A percentile compares a stretch with the other conserved stretches of the same genome.
These are phyloP conservation scores for Salix brachista DNA, from an alignment of 345 rosid genomes.

Conservation along the genomic window DNA sequence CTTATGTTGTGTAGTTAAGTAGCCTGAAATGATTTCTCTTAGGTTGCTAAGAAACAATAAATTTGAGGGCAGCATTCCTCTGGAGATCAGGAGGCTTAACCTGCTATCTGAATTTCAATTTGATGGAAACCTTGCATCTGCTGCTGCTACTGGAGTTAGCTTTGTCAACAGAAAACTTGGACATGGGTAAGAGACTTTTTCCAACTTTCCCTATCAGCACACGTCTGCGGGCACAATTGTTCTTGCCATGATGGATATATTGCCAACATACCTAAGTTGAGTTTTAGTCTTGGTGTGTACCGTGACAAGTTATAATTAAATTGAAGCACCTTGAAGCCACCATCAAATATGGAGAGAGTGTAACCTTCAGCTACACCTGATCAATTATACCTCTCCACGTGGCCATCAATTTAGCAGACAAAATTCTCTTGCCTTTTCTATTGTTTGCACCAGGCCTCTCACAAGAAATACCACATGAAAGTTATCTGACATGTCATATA, in stretches of 20 bases:
- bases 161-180: conserved; percentile 57
- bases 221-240: neutral
- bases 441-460: neutral
- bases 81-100: conserved; percentile 48
- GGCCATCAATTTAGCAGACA: neutral
- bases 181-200: conserved; percentile 45
- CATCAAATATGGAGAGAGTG: neutral
- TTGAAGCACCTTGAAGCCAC: neutral
- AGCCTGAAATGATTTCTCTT: conserved; percentile 11
- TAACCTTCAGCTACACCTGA: neutral
- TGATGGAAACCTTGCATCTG: conserved; percentile 36
- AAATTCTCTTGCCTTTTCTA: neutral
- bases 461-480: neutral
- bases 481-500: neutral
- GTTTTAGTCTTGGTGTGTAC: neutral
- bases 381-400: neutral
- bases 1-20: neutral
- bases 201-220: neutral
- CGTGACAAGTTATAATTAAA: neutral
- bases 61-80: conserved; percentile 47
- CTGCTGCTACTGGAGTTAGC: conserved; percentile 24
- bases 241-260: neutral
- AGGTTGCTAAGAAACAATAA: conserved; percentile 78
- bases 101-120: conserved; percentile 54
- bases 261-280: neutral